Conservation (phyloP, 2,329 filamentous ascomycete genomes). For the Cladosporium sp. region DNA sequence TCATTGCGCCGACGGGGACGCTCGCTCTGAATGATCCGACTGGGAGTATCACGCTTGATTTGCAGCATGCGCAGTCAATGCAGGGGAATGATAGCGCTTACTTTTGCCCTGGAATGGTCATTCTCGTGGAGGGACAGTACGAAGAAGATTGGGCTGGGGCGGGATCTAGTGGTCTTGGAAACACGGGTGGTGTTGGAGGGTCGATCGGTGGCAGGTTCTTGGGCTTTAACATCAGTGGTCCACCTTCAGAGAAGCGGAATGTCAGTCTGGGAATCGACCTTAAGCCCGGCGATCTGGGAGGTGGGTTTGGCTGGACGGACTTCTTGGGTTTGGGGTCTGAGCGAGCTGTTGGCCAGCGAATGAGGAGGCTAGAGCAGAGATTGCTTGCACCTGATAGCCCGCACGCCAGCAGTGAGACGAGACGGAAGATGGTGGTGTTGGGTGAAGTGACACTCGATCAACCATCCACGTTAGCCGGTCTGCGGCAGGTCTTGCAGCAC, state of each 20-base stretch:
- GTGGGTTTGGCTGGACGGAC: conserved; percentile 95
- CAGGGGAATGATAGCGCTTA: conserved; percentile 72
- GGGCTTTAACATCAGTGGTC: conserved; percentile 85
- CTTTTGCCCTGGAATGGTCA: conserved; percentile 95
- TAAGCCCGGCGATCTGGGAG: conserved; percentile 56
- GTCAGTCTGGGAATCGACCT: conserved; percentile 66
- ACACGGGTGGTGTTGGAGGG: conserved; percentile 78
- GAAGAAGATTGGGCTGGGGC: conserved; percentile 79
- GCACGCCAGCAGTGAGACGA: conserved; percentile 18
- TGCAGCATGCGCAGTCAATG: conserved; percentile 74
- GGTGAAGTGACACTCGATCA: conserved; percentile 85
- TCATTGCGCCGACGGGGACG: conserved; percentile 73
- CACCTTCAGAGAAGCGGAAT: conserved; percentile 81
- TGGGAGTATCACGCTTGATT: conserved; percentile 79
- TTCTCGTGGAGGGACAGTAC: conserved; percentile 92
- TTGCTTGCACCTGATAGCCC: conserved; percentile 46
- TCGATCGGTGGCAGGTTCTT: conserved; percentile 90
- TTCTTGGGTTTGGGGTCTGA: conserved; percentile 91
- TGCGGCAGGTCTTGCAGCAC: conserved; percentile 70
- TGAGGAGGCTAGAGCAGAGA: conserved; percentile 74
- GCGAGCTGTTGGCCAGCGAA: conserved; percentile 73
- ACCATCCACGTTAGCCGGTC: conserved; percentile 72
- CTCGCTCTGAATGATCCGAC: conserved; percentile 82
- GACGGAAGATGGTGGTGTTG: conserved; percentile 64
- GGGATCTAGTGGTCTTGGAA: conserved; percentile 56